Evolutionary conservation across 2,329 filamentous ascomycete species (phyloP).

Genomic region (Cadophora malorum): DNA sequence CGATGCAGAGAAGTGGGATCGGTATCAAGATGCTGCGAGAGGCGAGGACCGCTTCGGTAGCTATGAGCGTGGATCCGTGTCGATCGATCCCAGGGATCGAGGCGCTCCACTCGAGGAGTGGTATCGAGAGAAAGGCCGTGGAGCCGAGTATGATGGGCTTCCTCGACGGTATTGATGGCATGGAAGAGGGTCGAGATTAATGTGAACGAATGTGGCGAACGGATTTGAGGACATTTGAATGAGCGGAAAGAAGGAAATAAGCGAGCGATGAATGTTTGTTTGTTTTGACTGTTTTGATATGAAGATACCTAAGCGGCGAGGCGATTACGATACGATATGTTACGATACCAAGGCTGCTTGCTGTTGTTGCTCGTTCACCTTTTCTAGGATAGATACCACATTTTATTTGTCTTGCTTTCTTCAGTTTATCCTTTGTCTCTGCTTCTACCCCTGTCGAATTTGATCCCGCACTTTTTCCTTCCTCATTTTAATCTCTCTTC

Average conservation of each 20-base stretch:
- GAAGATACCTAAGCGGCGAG: constrained; percentile 15
- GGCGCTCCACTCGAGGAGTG: constrained; percentile 36
- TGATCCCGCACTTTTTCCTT: background rate
- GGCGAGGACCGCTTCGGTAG: constrained; percentile 10
- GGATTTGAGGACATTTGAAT: background rate
- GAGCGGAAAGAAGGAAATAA: background rate
- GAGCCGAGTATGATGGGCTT: constrained; percentile 26
- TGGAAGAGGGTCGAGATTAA: background rate
- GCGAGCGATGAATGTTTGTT: constrained; percentile 7
- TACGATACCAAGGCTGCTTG: constrained; percentile 12
- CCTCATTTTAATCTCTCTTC: background rate
- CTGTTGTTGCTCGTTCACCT: too few relatives aligned
- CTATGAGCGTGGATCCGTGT: constrained; percentile 32
- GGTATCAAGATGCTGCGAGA: constrained; percentile 34
- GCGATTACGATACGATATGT: constrained; percentile 1
- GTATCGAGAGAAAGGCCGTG: constrained; percentile 33
- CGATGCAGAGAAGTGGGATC: constrained; percentile 43
- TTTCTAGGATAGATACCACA: constrained; percentile 16
- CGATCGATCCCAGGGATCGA: constrained; percentile 33
- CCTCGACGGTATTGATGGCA: constrained; percentile 23
- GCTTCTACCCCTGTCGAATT: background rate
- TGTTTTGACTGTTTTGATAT: background rate
- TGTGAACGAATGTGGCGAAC: background rate
- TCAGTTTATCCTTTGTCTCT: too few relatives aligned
- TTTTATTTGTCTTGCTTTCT: background rate